Evolutionary conservation across 768 basidiomycete genomes (phyloP).

Genomic region (Jaapia argillacea): DNA sequence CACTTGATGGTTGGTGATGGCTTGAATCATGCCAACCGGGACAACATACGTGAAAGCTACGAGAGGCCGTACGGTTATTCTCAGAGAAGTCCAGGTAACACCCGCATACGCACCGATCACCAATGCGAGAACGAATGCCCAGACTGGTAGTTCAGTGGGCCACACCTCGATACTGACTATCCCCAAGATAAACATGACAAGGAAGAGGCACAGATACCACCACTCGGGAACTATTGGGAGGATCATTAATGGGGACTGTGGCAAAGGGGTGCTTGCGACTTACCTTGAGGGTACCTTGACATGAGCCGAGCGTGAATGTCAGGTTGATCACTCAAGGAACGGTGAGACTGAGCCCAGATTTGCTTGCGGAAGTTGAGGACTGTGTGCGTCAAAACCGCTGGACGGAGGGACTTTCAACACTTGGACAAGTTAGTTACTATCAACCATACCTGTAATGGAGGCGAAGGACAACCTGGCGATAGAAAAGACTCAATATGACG

Average conservation of each 20-base stretch:
- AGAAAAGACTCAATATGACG: no score
- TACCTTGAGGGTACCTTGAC: conserved; percentile 25
- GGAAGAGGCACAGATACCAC: conserved; percentile 38
- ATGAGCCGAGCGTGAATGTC: conserved; percentile 42
- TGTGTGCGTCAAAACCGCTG: conserved; percentile 45
- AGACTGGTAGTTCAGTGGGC: conserved; percentile 57
- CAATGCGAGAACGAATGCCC: conserved; percentile 50
- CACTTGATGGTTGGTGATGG: conserved; percentile 73
- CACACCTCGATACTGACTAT: conserved; percentile 52
- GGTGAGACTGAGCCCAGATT: conserved; percentile 30
- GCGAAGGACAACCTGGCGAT: no score
- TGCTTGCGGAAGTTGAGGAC: conserved; percentile 34
- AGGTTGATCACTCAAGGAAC: conserved; percentile 34
- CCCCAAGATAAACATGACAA: conserved; percentile 49
- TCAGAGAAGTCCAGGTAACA: no score
- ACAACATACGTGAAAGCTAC: conserved; percentile 52
- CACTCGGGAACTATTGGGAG: conserved; percentile 32
- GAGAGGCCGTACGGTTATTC: no score
- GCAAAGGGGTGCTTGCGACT: neutral
- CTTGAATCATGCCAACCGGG: conserved; percentile 75
- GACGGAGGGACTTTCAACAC: no score
- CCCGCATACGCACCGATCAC: no score
- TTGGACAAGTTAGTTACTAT: no score
- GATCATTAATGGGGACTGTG: neutral
- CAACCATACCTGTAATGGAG: conserved; percentile 33